phyloP scores from a whole-genome alignment of 2,329 filamentous ascomycete species.

The Zymoseptoria brevis region DNA sequence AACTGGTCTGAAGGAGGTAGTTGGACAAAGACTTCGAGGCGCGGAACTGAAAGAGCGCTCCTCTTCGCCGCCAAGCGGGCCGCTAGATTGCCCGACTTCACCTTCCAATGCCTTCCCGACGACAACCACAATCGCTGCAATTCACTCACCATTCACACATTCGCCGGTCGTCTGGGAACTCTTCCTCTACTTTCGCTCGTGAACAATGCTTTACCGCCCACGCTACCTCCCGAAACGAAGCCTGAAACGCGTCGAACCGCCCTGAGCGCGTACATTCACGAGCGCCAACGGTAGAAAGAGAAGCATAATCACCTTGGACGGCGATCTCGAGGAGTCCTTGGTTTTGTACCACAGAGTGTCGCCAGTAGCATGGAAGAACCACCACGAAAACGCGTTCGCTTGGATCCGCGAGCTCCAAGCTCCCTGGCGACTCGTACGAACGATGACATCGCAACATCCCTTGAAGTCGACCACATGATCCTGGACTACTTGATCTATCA shows the following conservation, averaged over 20 bases:
- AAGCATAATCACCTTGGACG: background rate
- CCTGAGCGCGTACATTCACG: slow-evolving; percentile 4
- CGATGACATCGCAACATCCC: slow-evolving; percentile 29
- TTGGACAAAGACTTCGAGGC: background rate
- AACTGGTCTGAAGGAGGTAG: no score
- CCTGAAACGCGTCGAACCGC: slow-evolving; percentile 6
- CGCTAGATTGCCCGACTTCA: background rate
- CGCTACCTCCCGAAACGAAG: slow-evolving; percentile 4
- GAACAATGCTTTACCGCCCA: background rate
- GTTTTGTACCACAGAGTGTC: background rate
- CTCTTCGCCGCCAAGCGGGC: no score
- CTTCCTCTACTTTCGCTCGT: background rate
- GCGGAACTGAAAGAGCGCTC: background rate
- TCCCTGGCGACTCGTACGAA: slow-evolving; percentile 11
- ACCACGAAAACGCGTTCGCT: background rate
- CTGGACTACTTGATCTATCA: slow-evolving; percentile 49
- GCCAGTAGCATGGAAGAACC: background rate
- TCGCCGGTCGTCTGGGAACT: background rate
- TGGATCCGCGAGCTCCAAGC: slow-evolving; percentile 1
- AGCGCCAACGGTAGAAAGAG: background rate
- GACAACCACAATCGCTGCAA: background rate
- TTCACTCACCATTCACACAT: background rate
- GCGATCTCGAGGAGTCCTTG: background rate
- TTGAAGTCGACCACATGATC: slow-evolving; percentile 48
- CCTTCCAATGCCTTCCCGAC: background rate